Evolutionary conservation across 768 basidiomycete genomes (phyloP).

Genomic region (Leucosporidium yakuticum): DNA sequence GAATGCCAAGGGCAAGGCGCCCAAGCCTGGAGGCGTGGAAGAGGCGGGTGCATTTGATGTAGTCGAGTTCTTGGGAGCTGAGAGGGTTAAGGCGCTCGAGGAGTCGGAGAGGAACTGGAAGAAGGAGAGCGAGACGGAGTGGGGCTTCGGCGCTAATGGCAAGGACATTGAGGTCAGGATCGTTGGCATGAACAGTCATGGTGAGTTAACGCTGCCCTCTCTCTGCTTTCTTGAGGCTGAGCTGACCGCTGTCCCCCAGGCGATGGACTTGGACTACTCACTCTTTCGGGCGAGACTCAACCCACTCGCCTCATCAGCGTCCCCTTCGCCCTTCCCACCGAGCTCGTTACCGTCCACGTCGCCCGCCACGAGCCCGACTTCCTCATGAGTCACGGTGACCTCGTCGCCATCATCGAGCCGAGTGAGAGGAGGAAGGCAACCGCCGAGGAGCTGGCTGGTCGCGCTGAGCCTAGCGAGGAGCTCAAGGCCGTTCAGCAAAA

Average conservation of each 20-base stretch:
- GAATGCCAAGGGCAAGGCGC: constrained; percentile 21
- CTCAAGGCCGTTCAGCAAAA: constrained; percentile 54
- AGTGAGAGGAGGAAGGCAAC: constrained; percentile 27
- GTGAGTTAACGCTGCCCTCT: constrained; percentile 53
- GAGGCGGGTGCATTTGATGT: constrained; percentile 59
- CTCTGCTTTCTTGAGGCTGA: not conserved
- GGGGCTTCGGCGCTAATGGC: constrained; percentile 42
- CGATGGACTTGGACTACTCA: constrained; percentile 58
- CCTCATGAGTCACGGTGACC: constrained; percentile 69
- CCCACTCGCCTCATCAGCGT: constrained; percentile 74
- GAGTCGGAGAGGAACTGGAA: constrained; percentile 53
- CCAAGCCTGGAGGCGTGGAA: constrained; percentile 34
- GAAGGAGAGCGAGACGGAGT: constrained; percentile 52
- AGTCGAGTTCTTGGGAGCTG: constrained; percentile 58
- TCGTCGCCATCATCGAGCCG: constrained; percentile 58
- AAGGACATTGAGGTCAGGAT: constrained; percentile 58
- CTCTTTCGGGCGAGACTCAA: constrained; percentile 44
- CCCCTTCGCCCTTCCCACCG: constrained; percentile 78
- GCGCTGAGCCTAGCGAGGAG: constrained; percentile 41
- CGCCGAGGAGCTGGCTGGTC: constrained; percentile 38
- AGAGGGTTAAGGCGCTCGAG: constrained; percentile 49
- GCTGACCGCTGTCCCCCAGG: constrained; percentile 47
- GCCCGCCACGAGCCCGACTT: constrained; percentile 58
- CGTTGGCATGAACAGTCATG: constrained; percentile 52
- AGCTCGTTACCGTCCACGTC: constrained; percentile 65